phyloP scores from a whole-genome alignment of 768 basidiomycete species.

The Phlebiopsis flavidoalba region DNA sequence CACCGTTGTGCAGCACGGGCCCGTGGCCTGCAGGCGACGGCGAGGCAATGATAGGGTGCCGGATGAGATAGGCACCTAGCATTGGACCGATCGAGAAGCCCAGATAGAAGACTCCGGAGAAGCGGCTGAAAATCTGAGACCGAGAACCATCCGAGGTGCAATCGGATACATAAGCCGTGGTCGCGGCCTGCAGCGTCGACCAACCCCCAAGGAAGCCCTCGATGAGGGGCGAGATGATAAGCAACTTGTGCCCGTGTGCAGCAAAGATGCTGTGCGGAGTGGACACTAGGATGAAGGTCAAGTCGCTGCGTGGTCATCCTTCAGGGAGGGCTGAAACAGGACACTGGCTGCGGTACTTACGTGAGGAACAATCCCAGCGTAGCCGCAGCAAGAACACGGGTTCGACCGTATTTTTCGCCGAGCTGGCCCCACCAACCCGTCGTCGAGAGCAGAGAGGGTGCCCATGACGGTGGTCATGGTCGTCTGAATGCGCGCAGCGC shows the following conservation, averaged over 20 bases:
- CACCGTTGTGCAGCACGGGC: conserved; percentile 24
- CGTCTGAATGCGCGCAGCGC: conserved; percentile 71
- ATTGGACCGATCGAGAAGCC: conserved; percentile 79
- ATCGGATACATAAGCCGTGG: conserved; percentile 64
- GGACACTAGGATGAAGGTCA: conserved; percentile 76
- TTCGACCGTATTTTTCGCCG: conserved; percentile 74
- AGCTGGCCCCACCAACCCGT: conserved; percentile 86
- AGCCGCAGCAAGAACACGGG: conserved; percentile 61
- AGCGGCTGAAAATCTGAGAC: conserved; percentile 50
- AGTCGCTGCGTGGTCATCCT: conserved; percentile 47
- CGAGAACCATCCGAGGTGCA: conserved; percentile 83
- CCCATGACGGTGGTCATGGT: conserved; percentile 77
- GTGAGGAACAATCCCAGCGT: conserved; percentile 67
- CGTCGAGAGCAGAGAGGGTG: conserved; percentile 69
- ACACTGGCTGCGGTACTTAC: conserved; percentile 41
- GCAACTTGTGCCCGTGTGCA: conserved; percentile 64
- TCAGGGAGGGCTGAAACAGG: conserved; percentile 16
- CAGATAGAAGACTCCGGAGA: conserved; percentile 71
- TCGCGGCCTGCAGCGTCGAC: conserved; percentile 59
- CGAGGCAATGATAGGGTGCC: conserved; percentile 34
- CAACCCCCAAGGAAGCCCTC: conserved; percentile 83
- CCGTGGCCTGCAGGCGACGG: conserved; percentile 9
- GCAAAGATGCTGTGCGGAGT: conserved; percentile 52
- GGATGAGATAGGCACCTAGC: conserved; percentile 51
- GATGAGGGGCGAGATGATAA: conserved; percentile 71